A percentile compares a stretch with the other conserved stretches of the same genome.
Conservation (phyloP, 192 early-diverging fungal species). For the Helicostylum pulchrum region DNA sequence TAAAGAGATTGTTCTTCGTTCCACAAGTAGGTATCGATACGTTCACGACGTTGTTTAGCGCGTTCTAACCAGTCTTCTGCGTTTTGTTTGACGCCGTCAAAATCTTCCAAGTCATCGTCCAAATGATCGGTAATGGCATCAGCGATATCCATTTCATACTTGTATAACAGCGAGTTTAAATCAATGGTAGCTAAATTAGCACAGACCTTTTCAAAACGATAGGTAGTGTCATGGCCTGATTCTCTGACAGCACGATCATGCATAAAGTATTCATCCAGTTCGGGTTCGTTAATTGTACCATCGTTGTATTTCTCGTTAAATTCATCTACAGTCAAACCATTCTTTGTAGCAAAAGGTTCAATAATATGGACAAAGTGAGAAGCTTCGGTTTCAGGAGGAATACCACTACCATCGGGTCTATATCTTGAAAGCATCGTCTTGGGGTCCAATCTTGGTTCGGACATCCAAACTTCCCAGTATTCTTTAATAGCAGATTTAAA, state of each 20-base stretch:
- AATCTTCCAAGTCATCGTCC: constrained; percentile 51
- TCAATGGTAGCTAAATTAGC: constrained; percentile 92
- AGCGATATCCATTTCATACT: constrained; percentile 91
- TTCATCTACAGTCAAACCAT: constrained; percentile 65
- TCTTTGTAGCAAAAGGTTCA: constrained; percentile 70
- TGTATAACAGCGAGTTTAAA: constrained; percentile 89
- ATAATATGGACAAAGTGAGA: constrained; percentile 85
- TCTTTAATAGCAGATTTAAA: constrained; percentile 84
- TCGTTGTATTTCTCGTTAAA: constrained; percentile 71
- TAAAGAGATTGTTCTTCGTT: constrained; percentile 74
- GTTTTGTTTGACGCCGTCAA: constrained; percentile 42
- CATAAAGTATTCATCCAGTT: constrained; percentile 92
- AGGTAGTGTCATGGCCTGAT: constrained; percentile 94
- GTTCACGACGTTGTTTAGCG: constrained; percentile 54
- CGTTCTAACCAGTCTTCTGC: constrained; percentile 62
- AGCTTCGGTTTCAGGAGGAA: constrained; percentile 96
- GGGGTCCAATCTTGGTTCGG: constrained; percentile 68
- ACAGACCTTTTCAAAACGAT: constrained; percentile 86
- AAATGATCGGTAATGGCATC: constrained; percentile 61
- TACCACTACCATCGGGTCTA: constrained; percentile 84
- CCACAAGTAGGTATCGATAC: constrained; percentile 84
- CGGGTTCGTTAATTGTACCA: constrained; percentile 69
- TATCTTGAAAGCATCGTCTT: constrained; percentile 78
- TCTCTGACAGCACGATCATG: constrained; percentile 96
- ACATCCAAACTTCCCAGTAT: constrained; percentile 90